phyloP scores from a whole-genome alignment of 2,329 filamentous ascomycete genomes.

The Microcyclosporella mali region DNA sequence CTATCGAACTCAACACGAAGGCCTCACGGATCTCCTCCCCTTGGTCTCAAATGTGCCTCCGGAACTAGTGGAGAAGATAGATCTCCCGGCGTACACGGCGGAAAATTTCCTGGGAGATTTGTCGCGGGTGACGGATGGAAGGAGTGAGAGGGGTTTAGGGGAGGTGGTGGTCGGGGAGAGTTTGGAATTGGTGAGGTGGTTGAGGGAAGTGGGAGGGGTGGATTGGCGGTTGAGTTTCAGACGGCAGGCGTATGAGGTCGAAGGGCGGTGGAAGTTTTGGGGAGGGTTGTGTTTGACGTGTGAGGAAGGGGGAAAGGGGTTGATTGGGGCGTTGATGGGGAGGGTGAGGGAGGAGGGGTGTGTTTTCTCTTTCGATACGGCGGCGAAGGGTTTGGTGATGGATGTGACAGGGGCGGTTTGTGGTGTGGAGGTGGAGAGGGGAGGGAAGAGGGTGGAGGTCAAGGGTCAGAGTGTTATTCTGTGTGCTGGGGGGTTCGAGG shows the following conservation, averaged over 20 bases:
- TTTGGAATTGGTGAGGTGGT: slow-evolving; percentile 25
- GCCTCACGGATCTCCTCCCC: slow-evolving; percentile 53
- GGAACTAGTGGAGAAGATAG: slow-evolving; percentile 46
- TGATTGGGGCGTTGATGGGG: slow-evolving; percentile 46
- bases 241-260: slow-evolving; percentile 59
- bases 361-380: slow-evolving; percentile 42
- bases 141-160: slow-evolving; percentile 47
- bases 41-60: slow-evolving; percentile 54
- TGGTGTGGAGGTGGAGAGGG: slow-evolving; percentile 29
- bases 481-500: slow-evolving; percentile 59
- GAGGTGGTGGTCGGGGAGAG: slow-evolving; percentile 41
- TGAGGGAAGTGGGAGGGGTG: slow-evolving; percentile 24
- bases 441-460: slow-evolving; percentile 27
- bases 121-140: slow-evolving; percentile 49
- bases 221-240: slow-evolving; percentile 53
- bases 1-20: slow-evolving; percentile 52
- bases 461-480: slow-evolving; percentile 43
- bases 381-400: slow-evolving; percentile 38
- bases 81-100: slow-evolving; percentile 52
- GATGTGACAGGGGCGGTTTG: slow-evolving; percentile 31
- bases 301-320: slow-evolving; percentile 53
- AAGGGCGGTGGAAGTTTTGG: slow-evolving; percentile 59
- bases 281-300: slow-evolving; percentile 58
- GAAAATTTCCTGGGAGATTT: slow-evolving; percentile 53
- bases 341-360: slow-evolving; percentile 43